Base-by-base conservation (phyloP, 208 protist species). In the Trypanosoma cruzi region DNA sequence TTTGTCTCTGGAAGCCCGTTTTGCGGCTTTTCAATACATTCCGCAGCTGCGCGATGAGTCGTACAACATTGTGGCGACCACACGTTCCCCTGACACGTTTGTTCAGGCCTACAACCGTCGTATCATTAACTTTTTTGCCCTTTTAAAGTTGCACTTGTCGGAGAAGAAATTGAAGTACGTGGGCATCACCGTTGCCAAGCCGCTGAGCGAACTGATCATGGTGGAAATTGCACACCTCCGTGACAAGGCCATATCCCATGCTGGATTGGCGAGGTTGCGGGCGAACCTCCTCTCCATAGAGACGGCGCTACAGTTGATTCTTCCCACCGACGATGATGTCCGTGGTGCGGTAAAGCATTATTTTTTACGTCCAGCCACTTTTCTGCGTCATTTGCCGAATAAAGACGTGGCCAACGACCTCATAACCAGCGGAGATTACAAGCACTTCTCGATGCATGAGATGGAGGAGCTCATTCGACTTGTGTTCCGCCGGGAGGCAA, bases 41-140 rank as follows among this genome's bases (percentile, higher is more conserved):
- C 90, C 90, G 28, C 90, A 96, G 79, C 81, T 96, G 48, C 83
- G 90, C 29, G 90, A 93, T 60, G 86, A 93, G 60, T 94, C 86
- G 8, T 96, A 94, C 70, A 86, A 89, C 53, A 66, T 88, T 37
- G 81, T 91, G 13, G 88, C 84, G 0, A 71, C 80, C 24, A 81
- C 87, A 13, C 71, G 62, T 37, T 75, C 88, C 22, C 85, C 88
- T 0, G 90, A 96, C 70, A 94, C 71, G 58, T 96, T 96, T 75
- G 85, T 96, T 0, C 85, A 94, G 60, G 90, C 87, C 18, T 96
- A 94, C 68, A 75, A 80, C 20, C 83, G 86, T 0, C 84, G 82
- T 26, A 70, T 96, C 58, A 84, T 71, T 60, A 90, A 81, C 60
- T 84, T 93, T 49, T 93, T 89, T 77, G 69, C 82, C 13, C 71